Percentiles rank a stretch among this genome's conserved stretches.
Evolutionary conservation across 1,284 basidiomycete genomes (phyloP).

Genomic region (Microbotryum violaceum): DNA sequence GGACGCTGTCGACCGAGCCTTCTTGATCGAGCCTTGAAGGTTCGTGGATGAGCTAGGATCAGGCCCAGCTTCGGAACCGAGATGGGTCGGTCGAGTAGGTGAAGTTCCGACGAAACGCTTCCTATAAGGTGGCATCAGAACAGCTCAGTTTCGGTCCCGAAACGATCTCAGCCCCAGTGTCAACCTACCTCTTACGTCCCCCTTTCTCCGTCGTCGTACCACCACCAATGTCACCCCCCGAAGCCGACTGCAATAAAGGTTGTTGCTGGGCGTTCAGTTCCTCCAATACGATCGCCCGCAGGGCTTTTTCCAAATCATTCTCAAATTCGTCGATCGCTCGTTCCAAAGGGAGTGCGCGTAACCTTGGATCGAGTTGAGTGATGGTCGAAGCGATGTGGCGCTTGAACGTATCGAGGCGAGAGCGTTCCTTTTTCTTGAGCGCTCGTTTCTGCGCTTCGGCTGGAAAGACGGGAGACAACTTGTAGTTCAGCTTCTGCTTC

Average conservation of each 20-base stretch:
- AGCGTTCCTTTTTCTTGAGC: not conserved
- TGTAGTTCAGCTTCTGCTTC: too few species aligned
- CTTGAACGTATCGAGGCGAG: not conserved
- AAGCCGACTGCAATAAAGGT: not conserved
- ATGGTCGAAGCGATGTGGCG: not conserved
- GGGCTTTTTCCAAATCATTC: not conserved
- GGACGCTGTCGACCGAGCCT: too few species aligned
- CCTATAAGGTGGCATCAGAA: too few species aligned
- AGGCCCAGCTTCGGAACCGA: not conserved
- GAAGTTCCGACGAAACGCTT: not conserved
- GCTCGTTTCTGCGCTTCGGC: not conserved
- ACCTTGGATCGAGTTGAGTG: not conserved
- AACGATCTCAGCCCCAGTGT: too few species aligned
- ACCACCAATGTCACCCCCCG: too few species aligned
- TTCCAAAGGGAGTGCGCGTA: not conserved
- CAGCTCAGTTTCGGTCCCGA: too few species aligned
- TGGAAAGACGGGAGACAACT: too few species aligned
- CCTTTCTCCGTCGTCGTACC: not conserved
- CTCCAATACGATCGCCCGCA: not conserved
- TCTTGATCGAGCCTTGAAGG: too few species aligned
- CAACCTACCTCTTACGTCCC: conserved; percentile 1
- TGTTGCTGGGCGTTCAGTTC: not conserved
- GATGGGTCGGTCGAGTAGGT: conserved; percentile 5
- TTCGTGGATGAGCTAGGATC: not conserved
- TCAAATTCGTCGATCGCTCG: not conserved